Evolutionary conservation across 768 basidiomycete species (phyloP).

Genomic region (Chalciporus pseudorubinellus): DNA sequence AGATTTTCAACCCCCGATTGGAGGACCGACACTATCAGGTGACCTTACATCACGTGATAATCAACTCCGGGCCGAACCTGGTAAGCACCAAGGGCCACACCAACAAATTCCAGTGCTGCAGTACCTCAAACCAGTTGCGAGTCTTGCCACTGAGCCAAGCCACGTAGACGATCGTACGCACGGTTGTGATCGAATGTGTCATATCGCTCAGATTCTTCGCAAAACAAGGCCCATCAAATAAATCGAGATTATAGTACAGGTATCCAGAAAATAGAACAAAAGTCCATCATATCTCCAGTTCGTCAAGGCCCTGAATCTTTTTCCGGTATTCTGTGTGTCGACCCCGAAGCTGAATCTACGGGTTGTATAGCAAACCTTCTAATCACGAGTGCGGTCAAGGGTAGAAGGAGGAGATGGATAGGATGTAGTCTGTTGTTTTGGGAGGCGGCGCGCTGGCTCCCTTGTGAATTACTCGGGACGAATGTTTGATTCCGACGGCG

Average conservation of each 20-base stretch:
- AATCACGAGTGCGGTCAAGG: too few species aligned
- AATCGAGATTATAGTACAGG: background rate
- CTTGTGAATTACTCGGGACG: constrained; percentile 9
- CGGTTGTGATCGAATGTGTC: too few species aligned
- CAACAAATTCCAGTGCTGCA: too few species aligned
- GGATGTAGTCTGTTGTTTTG: too few species aligned
- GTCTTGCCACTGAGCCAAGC: too few species aligned
- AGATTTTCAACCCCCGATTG: constrained; percentile 19
- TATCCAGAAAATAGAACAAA: background rate
- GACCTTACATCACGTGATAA: constrained; percentile 1
- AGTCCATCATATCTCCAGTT: background rate
- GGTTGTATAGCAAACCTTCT: too few species aligned
- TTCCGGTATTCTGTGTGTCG: background rate
- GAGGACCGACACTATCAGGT: constrained; percentile 15
- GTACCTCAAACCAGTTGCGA: too few species aligned
- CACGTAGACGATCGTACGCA: too few species aligned
- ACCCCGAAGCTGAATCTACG: background rate
- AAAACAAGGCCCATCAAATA: background rate
- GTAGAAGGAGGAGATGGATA: too few species aligned
- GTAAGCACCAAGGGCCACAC: too few species aligned
- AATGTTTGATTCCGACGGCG: constrained; percentile 16
- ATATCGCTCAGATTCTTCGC: background rate
- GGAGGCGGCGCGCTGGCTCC: too few species aligned
- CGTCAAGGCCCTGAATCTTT: background rate
- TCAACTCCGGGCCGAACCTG: background rate